Evolutionary conservation across 2,329 filamentous ascomycete species (phyloP).

Genomic region (Fusarium camptoceras): DNA sequence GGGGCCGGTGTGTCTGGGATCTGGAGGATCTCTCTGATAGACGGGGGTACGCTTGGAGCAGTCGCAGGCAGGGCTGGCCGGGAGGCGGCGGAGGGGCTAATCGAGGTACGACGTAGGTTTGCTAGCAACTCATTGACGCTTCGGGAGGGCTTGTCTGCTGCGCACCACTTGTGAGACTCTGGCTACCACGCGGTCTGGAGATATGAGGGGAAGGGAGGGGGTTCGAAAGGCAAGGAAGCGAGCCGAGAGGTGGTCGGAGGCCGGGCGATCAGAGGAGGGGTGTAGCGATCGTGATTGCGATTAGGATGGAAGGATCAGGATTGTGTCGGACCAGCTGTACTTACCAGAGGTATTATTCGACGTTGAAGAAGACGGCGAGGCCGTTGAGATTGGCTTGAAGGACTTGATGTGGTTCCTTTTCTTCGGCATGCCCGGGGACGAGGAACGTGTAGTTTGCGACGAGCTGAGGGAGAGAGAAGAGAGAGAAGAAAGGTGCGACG

Average conservation of each 20-base stretch:
- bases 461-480: conserved; percentile 27
- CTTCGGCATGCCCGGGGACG: conserved; percentile 67
- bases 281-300: conserved; percentile 24
- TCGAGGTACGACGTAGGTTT: conserved; percentile 63
- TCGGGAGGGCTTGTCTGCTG: conserved; percentile 51
- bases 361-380: conserved; percentile 55
- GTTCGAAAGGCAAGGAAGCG: conserved; percentile 41
- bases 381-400: conserved; percentile 69
- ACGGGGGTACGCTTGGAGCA: conserved; percentile 68
- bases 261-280: conserved; percentile 33
- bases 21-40: conserved; percentile 68
- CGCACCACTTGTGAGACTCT: conserved; percentile 46
- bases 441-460: conserved; percentile 23
- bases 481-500: conserved; percentile 23
- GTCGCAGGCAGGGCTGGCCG: conserved; percentile 48
- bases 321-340: conserved; percentile 24
- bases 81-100: conserved; percentile 44
- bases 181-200: conserved; percentile 46
- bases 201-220: conserved; percentile 25
- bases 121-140: conserved; percentile 72
- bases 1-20: conserved; percentile 68
- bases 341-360: conserved; percentile 45
- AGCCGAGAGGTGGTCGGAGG: conserved; percentile 42
- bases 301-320: not conserved
- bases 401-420: conserved; percentile 68